Percentiles rank a stretch among this genome's conserved stretches.
Conservation (phyloP, 1,284 basidiomycete genomes). For the Melampsora americana region DNA sequence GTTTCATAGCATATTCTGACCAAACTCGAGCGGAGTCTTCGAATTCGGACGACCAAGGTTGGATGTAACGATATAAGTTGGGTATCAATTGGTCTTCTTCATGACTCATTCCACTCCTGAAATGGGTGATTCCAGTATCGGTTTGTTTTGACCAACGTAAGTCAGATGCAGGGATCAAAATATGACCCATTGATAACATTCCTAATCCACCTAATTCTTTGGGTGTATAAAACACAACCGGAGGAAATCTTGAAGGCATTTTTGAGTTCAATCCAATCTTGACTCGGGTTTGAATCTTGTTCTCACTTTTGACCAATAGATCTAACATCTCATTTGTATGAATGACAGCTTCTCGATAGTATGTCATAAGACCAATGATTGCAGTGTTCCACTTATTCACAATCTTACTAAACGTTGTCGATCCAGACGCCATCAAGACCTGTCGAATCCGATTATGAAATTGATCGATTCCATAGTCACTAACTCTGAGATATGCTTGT, state of each 20-base stretch:
- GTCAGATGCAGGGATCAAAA: conserved; percentile 95
- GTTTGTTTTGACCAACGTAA: conserved; percentile 98
- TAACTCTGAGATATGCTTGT: conserved; percentile 84
- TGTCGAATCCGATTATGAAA: conserved; percentile 96
- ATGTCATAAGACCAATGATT: conserved; percentile 87
- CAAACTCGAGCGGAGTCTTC: conserved; percentile 96
- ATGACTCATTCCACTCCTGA: conserved; percentile 56
- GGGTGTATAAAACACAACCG: conserved; percentile 91
- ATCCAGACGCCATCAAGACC: conserved; percentile 97
- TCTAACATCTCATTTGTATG: conserved; percentile 95
- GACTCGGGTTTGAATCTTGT: conserved; percentile 98
- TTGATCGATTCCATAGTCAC: conserved; percentile 71
- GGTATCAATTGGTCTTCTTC: conserved; percentile 82
- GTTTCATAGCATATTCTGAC: conserved; percentile 99
- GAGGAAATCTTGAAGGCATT: conserved; percentile 99
- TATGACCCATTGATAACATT: conserved; percentile 99
- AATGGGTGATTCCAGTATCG: conserved; percentile 67
- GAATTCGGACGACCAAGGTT: conserved; percentile 99
- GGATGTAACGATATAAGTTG: conserved; percentile 94
- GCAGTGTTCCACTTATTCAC: conserved; percentile 99
- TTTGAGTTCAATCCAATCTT: conserved; percentile 98
- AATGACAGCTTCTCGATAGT: conserved; percentile 98
- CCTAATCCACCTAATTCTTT: conserved; percentile 95
- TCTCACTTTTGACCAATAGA: conserved; percentile 90
- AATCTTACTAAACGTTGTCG: conserved; percentile 98